These are phyloP conservation scores for Chlamydomonas incerta DNA, from an alignment of 139 green algal species.

Conservation along the genomic window DNA sequence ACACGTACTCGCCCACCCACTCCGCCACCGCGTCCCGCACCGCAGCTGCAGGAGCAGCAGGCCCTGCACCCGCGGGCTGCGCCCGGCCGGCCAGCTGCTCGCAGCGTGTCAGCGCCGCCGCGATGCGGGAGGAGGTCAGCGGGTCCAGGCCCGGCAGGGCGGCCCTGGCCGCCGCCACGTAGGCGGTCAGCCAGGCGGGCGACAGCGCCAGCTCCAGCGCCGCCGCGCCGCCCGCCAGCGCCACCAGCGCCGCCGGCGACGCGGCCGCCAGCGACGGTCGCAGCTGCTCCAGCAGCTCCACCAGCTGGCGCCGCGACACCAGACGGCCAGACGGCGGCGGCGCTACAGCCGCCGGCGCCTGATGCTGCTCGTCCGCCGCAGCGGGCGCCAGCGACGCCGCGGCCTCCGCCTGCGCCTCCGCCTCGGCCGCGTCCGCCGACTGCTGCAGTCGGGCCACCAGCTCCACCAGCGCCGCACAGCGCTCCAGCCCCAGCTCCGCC, in stretches of 20 bases:
- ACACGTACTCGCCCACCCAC: slow-evolving; percentile 7
- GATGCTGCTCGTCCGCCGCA: background rate
- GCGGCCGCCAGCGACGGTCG: slow-evolving; percentile 8
- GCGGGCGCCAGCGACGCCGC: background rate
- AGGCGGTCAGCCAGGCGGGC: background rate
- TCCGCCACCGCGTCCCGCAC: background rate
- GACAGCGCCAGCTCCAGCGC: background rate
- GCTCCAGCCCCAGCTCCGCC: background rate
- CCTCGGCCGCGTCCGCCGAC: background rate
- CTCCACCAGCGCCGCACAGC: slow-evolving; percentile 2
- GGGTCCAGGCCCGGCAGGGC: background rate
- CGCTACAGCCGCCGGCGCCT: background rate
- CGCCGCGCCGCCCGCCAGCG: slow-evolving; percentile 14
- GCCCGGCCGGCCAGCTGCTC: background rate
- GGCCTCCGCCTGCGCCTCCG: background rate
- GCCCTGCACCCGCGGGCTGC: background rate
- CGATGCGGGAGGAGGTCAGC: slow-evolving; percentile 14
- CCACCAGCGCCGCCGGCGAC: background rate
- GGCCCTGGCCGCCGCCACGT: background rate
- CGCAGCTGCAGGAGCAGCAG: too few relatives aligned
- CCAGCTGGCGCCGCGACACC: background rate
- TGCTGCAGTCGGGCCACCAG: slow-evolving; percentile 25
- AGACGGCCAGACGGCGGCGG: background rate
- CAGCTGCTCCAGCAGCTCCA: background rate
- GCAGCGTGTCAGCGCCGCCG: background rate